Conservation (phyloP, 495 filamentous ascomycete genomes). For the Aspergillus haitiensis region DNA sequence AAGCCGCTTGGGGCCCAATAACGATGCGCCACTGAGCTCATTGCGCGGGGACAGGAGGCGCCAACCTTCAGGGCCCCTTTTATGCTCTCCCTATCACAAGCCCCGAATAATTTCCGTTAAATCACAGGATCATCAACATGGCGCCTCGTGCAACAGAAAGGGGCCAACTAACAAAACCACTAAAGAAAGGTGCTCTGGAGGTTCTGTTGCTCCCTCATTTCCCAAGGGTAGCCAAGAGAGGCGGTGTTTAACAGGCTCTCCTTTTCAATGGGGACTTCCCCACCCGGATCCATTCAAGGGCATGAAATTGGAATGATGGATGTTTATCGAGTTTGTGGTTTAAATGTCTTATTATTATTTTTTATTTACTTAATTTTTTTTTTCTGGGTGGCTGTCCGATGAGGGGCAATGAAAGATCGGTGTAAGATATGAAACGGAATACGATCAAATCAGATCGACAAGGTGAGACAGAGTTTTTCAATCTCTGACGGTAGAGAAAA, state of each 20-base stretch:
- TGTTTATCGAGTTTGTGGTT: slow-evolving; percentile 3
- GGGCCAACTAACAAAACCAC: slow-evolving; percentile 1
- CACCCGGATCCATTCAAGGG: slow-evolving; percentile 13
- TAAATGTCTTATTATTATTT: no score
- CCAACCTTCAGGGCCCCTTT: not conserved
- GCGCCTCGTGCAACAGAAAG: slow-evolving; percentile 13
- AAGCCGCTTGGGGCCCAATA: slow-evolving; percentile 8
- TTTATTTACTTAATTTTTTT: no score
- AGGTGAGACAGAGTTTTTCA: slow-evolving; percentile 1
- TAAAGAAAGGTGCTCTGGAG: not conserved
- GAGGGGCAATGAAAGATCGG: not conserved
- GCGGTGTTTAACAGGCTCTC: slow-evolving; percentile 16
- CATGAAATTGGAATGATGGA: slow-evolving; percentile 17
- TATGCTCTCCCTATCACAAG: slow-evolving; percentile 14
- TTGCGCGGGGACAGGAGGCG: slow-evolving; percentile 1
- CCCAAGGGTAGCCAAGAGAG: slow-evolving; percentile 20
- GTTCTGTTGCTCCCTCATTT: slow-evolving; percentile 15
- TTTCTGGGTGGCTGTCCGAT: no score
- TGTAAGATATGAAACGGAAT: slow-evolving; percentile 15
- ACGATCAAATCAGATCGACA: slow-evolving; percentile 9
- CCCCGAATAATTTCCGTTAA: slow-evolving; percentile 11
- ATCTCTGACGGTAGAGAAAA: slow-evolving; percentile 5
- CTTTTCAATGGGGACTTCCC: slow-evolving; percentile 9
- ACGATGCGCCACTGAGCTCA: slow-evolving; percentile 13
- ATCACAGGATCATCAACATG: slow-evolving; percentile 17